Evolutionary conservation across 305 asterid species (phyloP).

Genomic region (Stenogyne calaminthoides): DNA sequence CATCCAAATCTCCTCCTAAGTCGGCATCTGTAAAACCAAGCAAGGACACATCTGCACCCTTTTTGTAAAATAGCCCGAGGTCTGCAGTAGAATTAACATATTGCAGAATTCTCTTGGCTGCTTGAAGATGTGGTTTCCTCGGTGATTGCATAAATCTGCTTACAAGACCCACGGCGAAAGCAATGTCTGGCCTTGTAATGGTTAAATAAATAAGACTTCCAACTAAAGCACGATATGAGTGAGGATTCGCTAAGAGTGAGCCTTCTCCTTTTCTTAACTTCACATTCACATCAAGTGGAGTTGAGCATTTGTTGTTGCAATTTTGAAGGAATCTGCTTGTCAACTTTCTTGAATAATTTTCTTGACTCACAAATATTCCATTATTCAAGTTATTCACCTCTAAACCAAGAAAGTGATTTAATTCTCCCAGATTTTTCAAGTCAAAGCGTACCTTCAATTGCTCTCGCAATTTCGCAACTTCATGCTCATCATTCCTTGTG

Average conservation of each 20-base stretch:
- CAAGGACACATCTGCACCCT: not conserved
- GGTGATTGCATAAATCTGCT: constrained; percentile 29
- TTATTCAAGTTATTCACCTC: constrained; percentile 4
- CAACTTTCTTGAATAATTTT: constrained; percentile 10
- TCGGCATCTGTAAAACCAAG: not conserved
- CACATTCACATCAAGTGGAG: constrained; percentile 7
- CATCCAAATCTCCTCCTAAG: constrained; percentile 26
- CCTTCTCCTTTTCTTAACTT: constrained; percentile 21
- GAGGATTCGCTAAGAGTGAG: constrained; percentile 4
- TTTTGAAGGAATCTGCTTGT: not conserved
- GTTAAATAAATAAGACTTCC: constrained; percentile 16
- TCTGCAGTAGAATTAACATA: not conserved
- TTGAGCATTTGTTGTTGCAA: not conserved
- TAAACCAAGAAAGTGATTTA: constrained; percentile 19
- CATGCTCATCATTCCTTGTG: constrained; percentile 15
- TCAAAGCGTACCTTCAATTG: constrained; percentile 4
- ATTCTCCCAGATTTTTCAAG: constrained; percentile 22
- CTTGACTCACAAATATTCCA: constrained; percentile 6
- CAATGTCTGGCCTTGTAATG: constrained; percentile 14
- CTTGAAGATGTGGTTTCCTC: constrained; percentile 18
- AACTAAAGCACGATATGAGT: constrained; percentile 4
- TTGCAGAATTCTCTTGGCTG: constrained; percentile 13
- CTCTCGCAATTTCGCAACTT: not conserved
- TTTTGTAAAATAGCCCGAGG: not conserved
- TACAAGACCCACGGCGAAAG: not conserved